Percentiles rank a stretch among this genome's conserved stretches.
phyloP scores from a whole-genome alignment of 2,329 filamentous ascomycete species.

The Colletotrichum tamarilloi region DNA sequence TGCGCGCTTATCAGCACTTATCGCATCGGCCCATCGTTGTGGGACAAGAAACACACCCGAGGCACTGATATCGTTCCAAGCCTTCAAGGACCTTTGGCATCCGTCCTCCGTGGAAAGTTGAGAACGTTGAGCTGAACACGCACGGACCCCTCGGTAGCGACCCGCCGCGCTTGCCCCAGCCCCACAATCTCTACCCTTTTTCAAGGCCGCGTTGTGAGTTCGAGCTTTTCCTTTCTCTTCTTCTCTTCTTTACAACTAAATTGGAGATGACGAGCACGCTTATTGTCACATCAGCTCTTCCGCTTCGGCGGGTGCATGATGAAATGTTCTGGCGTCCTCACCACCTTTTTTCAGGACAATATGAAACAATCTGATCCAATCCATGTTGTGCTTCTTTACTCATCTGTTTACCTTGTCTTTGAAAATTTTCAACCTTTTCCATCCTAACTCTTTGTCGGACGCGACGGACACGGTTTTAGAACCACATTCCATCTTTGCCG shows the following conservation, averaged over 20 bases:
- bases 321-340: constrained; percentile 74
- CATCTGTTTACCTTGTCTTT: neutral
- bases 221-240: constrained; percentile 41
- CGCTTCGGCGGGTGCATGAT: constrained; percentile 68
- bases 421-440: neutral
- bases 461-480: neutral
- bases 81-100: no score
- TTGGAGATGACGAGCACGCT: constrained; percentile 81
- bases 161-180: neutral
- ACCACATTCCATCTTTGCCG: neutral
- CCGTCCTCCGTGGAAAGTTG: neutral
- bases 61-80: no score
- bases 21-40: neutral
- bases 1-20: neutral
- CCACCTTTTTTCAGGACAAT: constrained; percentile 72
- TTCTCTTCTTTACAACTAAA: constrained; percentile 74
- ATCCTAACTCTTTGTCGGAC: neutral
- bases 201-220: constrained; percentile 7
- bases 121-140: neutral
- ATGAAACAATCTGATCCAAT: constrained; percentile 73
- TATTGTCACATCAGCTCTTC: constrained; percentile 66
- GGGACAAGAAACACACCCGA: neutral
- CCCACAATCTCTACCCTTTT: constrained; percentile 26
- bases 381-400: constrained; percentile 35
- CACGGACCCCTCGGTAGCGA: constrained; percentile 20